Base-by-base conservation (phyloP, 2,329 filamentous ascomycete species). In the Triangularia verruculosa region DNA sequence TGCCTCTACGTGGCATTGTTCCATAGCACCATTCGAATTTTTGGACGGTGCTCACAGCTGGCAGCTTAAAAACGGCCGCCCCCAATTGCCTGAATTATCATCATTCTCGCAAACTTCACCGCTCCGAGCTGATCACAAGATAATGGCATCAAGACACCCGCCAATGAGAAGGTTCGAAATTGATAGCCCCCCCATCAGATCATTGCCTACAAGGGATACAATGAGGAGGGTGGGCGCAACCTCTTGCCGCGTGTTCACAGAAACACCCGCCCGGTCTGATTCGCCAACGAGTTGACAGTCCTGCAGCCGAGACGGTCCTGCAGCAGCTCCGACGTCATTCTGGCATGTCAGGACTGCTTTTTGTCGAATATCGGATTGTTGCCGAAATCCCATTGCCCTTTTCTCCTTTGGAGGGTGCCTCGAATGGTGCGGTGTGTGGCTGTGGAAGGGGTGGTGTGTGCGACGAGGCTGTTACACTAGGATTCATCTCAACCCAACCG, bases 321-420 rank as follows among this genome's bases (percentile, higher is more conserved):
- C 39, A 20, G 51, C 60, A 64, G 51, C 43, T 27, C 2, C 61
- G 63, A 67, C 67, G 67, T 69, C 66, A 69, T 67, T 22, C 51
- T 61, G 59, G 55, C 57, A 59, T 62, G 43, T 62, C 28, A 13
- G 22, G 28, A 17, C 59, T 25, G 17, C 34, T n/a, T 47, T 28
- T 47, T 43, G 30, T 39, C 59, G n/a, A n/a, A 51, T 15, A 66
- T 61, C 63, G 60, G 15, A 67, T 64, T 66, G 57, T 61, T 64
- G 59, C 52, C 53, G 60, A 53, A 62, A 57, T 69, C 66, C 65
- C 61, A 66, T 68, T 51, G 57, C 57, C n/a, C n/a, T 56, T 57
- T 15, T 22, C 28, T 55, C 6, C 20, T 27, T 56, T 25, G 17
- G 6, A 34, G 17, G 22, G 4, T 9, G 51, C 22, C 25, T 54